Percentiles rank a stretch among this genome's conserved stretches.
Evolutionary conservation across 2,329 filamentous ascomycete species (phyloP).

Genomic region (Sordariomycetes sp.): DNA sequence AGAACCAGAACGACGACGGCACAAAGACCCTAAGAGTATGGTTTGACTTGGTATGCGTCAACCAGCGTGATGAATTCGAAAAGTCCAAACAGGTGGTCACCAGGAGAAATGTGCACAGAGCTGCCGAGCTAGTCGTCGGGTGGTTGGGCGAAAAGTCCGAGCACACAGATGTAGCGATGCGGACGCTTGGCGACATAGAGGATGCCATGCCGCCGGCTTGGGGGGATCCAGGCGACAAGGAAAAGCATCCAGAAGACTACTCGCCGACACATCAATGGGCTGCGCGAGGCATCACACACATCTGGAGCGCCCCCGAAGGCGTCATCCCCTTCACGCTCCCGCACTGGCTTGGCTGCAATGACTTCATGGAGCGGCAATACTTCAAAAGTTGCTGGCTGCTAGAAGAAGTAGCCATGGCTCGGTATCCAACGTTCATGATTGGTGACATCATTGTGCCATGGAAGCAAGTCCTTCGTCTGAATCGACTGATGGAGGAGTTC

Average conservation of each 20-base stretch:
- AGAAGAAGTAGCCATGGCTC: conserved; percentile 15
- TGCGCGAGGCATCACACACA: conserved; percentile 6
- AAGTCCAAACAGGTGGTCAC: conserved; percentile 5
- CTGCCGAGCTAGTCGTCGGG: conserved; percentile 12
- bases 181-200: conserved; percentile 9
- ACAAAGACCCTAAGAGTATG: conserved; percentile 4
- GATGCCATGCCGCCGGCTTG: conserved; percentile 15
- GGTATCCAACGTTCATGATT: conserved; percentile 12
- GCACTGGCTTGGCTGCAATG: conserved; percentile 11
- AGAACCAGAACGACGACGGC: background rate
- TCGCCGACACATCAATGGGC: conserved; percentile 14
- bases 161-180: conserved; percentile 9
- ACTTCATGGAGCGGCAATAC: conserved; percentile 14
- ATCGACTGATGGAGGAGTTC: conserved; percentile 16
- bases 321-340: conserved; percentile 8
- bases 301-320: conserved; percentile 11
- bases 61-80: conserved; percentile 8
- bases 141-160: conserved; percentile 13
- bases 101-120: conserved; percentile 8
- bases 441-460: conserved; percentile 17
- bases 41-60: conserved; percentile 11
- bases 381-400: conserved; percentile 19
- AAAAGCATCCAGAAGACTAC: conserved; percentile 16
- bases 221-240: conserved; percentile 15
- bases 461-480: conserved; percentile 18